phyloP scores from a whole-genome alignment of 108 stramenopile species.

The Schizochytrium sp. region DNA sequence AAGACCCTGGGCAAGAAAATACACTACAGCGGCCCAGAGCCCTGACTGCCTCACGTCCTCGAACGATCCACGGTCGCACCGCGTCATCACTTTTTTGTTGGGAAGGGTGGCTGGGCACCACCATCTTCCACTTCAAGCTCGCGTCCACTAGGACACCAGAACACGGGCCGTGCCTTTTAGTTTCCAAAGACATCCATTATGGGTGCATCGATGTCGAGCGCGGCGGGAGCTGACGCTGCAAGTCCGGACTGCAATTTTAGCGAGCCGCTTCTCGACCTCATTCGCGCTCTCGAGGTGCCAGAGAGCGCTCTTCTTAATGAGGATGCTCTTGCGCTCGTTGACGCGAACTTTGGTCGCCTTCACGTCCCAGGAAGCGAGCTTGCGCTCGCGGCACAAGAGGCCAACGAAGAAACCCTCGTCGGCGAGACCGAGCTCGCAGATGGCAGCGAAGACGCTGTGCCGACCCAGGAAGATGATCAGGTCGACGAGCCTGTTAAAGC shows the following conservation, averaged over 20 bases:
- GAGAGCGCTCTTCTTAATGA: neutral
- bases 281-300: neutral
- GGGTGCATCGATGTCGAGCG: neutral
- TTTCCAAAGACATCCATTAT: neutral
- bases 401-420: neutral
- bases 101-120: no score
- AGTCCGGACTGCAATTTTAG: no score
- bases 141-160: no score
- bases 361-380: neutral
- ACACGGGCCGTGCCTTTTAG: no score
- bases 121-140: no score
- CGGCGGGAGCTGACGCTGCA: neutral
- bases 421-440: neutral
- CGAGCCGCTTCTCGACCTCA: neutral
- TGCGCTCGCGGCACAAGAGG: neutral
- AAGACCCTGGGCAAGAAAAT: no score
- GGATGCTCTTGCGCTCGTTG: neutral
- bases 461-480: neutral
- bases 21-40: no score
- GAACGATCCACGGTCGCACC: no score
- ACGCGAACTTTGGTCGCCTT: neutral
- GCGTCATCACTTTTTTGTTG: no score
- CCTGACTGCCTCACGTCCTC: no score
- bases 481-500: neutral
- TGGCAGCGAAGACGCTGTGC: neutral